Evolutionary conservation across 331 rosid species (phyloP), one percentile per base, ranked within the genome.

Genomic region (Dryas integrifolia): DNA sequence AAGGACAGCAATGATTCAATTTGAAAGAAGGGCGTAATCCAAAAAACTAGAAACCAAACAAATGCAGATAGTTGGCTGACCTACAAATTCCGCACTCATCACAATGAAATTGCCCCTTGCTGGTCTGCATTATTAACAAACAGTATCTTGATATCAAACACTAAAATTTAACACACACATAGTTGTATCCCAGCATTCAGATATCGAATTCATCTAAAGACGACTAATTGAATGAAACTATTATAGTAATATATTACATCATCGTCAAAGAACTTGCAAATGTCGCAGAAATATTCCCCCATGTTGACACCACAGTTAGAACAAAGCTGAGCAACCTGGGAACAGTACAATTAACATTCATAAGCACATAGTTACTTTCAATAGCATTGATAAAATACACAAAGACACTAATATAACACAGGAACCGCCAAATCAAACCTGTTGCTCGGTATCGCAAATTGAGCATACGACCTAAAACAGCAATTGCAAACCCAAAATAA

Each of bases 71-170:
- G 38, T 39, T 16, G 35, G 35, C 69, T 57, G 30, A 58, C 97
- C 97, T 88, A 77, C 95, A 91, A 79, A 88, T 91, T 59, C 89
- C 94, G 43, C 97, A 88, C 26, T 87, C 92, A 49, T 82, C 73
- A 30, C 97, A 90, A 76, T 90, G 97, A 67, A 83, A 90, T 43
- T 86, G 94, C 46, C 58, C 76, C 78, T 85, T 90, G 9, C 40
- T 35, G 11, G 88, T 88, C 97, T 88, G 86, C 78, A 79, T 57
- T 66, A 65, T 58, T 51, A 65, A 44, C 73, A 72, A 5, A 66
- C 65, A 72, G 59, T 52, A 21, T 2, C 72, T 0, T 45, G 44
- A 26, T 26, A 68, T 59, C 41, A 65, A 59, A 60, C 3, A 58
- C 67, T 47, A 39, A 73, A 52, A 67, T 24, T 44, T 2, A 35